Evolutionary conservation across 768 basidiomycete species (phyloP).

Genomic region (Suillus subaureus): DNA sequence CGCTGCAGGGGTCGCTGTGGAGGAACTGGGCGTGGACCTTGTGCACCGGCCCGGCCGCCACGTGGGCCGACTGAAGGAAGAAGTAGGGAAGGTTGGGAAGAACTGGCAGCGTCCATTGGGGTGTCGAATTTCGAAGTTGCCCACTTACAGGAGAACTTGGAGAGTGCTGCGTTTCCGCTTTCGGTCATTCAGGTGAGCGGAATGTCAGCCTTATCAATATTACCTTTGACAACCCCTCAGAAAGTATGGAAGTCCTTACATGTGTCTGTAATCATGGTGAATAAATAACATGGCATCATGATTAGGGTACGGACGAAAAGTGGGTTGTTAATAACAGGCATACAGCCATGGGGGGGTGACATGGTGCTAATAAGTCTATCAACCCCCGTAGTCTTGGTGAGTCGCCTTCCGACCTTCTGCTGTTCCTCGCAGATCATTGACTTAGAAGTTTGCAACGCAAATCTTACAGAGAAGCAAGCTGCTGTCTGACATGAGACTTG

Average conservation of each 20-base stretch:
- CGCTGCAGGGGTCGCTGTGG: conserved; percentile 39
- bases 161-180: conserved; percentile 41
- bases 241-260: too few species aligned
- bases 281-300: too few species aligned
- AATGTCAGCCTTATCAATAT: not conserved
- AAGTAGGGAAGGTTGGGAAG: conserved; percentile 30
- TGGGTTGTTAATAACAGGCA: too few species aligned
- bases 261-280: too few species aligned
- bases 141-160: conserved; percentile 19
- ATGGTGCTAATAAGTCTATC: too few species aligned
- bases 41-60: conserved; percentile 1
- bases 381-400: conserved; percentile 23
- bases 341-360: too few species aligned
- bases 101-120: conserved; percentile 40
- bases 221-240: not conserved
- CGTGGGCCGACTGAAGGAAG: conserved; percentile 34
- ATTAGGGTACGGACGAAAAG: too few species aligned
- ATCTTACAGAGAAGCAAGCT: too few species aligned
- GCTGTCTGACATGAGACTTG: too few species aligned
- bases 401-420: not conserved
- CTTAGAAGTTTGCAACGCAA: not conserved
- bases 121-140: conserved; percentile 47
- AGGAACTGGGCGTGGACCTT: conserved; percentile 35
- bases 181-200: conserved; percentile 47
- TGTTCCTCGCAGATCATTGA: not conserved